Base-by-base conservation (phyloP, 164 flowering plant genomes). In the Vitis cinerea region DNA sequence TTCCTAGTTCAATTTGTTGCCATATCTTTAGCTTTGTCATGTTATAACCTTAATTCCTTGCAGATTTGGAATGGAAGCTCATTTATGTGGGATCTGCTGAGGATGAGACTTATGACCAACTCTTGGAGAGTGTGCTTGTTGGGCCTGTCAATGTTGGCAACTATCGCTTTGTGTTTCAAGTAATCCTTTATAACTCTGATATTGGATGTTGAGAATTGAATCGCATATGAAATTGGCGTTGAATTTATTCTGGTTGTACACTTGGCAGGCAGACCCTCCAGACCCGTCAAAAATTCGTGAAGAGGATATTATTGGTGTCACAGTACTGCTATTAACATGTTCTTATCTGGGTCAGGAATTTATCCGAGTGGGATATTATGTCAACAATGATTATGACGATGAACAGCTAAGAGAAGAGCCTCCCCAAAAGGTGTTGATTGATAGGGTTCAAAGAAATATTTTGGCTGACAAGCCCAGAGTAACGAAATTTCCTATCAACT, bases 21-120 rank as follows among this genome's bases (percentile, higher is more conserved):
- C 0, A 37, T 37, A 37, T 3, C 44, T 37, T 1, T 37, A 37
- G 44, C 6, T 37, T 37, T 37, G 44, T 6, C 44, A 37, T 37
- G 44, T 6, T 37, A 6, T 37, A 37, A 37, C 44, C 44, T 3
- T 37, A 37, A 37, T 37, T 37, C 44, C 44, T 48, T 66, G 56
- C 92, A 96, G 99, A 96, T 80, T 78, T 96, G 85, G 99, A 96
- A 79, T 96, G 99, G 99, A 96, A 95, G 76, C 97, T 96, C 65
- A 89, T 84, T 3, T 96, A 96, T 72, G 99, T 96, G 31, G 99
- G 99, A 73, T 96, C 99, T 70, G 98, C 99, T 57, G 99, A 96
- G 77, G 99, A 93, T 82, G 99, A 96, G 74, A 87, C 97, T 6
- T 90, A 89, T 73, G 99, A 96, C 76, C 99, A 96, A 79, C 83